These are phyloP conservation scores for Blastomyces parvus DNA, from an alignment of 2,329 filamentous ascomycete genomes.

Conservation along the genomic window DNA sequence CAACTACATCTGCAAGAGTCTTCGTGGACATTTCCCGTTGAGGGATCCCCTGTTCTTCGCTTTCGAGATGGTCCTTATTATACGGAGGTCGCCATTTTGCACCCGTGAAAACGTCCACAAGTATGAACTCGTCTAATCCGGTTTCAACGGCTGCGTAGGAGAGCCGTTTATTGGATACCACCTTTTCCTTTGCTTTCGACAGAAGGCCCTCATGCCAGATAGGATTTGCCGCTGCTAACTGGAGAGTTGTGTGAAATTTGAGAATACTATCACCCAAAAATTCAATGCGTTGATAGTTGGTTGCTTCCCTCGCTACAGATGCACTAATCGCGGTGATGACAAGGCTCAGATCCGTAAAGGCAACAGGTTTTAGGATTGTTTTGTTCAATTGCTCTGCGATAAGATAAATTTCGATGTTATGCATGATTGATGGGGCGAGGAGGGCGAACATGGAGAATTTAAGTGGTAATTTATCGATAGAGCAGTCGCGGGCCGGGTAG, in stretches of 20 bases:
- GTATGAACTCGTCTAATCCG: slow-evolving; percentile 63
- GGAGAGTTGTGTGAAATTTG: slow-evolving; percentile 61
- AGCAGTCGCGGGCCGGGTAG: slow-evolving; percentile 19
- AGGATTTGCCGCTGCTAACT: slow-evolving; percentile 52
- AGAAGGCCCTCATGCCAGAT: slow-evolving; percentile 70
- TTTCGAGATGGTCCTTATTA: slow-evolving; percentile 36
- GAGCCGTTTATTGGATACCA: slow-evolving; percentile 69
- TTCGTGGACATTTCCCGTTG: slow-evolving; percentile 57
- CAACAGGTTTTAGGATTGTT: slow-evolving; percentile 45
- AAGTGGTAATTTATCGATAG: slow-evolving; percentile 37
- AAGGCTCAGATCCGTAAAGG: slow-evolving; percentile 46
- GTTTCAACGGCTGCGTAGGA: slow-evolving; percentile 52
- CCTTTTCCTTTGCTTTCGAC: slow-evolving; percentile 54
- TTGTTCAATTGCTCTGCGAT: slow-evolving; percentile 52
- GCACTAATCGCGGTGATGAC: slow-evolving; percentile 62
- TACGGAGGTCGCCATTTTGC: slow-evolving; percentile 64
- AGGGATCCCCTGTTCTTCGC: slow-evolving; percentile 12
- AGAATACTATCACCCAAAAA: slow-evolving; percentile 78
- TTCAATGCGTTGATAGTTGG: slow-evolving; percentile 74
- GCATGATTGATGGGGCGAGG: slow-evolving; percentile 63
- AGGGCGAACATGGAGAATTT: slow-evolving; percentile 43
- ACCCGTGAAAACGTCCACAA: slow-evolving; percentile 57
- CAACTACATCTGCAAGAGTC: slow-evolving; percentile 75
- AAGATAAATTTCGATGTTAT: slow-evolving; percentile 57
- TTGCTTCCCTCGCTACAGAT: slow-evolving; percentile 48